Evolutionary conservation across 257 asterid species (phyloP), one percentile per base, ranked within the genome.

Genomic region (Capsicum rhomboideum): DNA sequence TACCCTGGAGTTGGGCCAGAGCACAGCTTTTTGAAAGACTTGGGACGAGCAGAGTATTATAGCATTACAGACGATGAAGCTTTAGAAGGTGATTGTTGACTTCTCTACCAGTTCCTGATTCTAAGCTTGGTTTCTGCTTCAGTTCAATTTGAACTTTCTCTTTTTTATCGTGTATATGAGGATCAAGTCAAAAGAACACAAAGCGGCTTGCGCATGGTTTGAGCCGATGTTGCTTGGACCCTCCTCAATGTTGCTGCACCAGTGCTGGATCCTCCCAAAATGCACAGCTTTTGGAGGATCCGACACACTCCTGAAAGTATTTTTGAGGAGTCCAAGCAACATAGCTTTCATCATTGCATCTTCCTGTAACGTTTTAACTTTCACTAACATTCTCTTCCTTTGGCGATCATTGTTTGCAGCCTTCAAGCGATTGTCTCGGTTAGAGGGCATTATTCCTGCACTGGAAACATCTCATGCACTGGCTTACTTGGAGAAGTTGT

Each of bases 1-100:
- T 96, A 94, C 85, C 98, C 98, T 61, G 99, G 98, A 79, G 99
- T 96, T 29, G 98, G 98, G 49, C 99, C 99, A 2, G 98, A 93
- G 89, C 99, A 96, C 81, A 96, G 99, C 87, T 96, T 96, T 84
- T 91, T 96, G 86, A 96, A 93, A 88, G 99, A 96, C 82, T 84
- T 94, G 2, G 98, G 98, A 64, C 94, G 98, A 68, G 98, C 98
- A 1, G 97, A 96, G 88, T 96, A 96, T 68, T 84, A 92, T 82
- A 91, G 96, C 84, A 87, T 93, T 87, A 96, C 98, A 1, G 98
- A 96, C 79, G 97, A 90, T 56, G 99, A 96, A 87, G 99, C 98
- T 56, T 86, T 96, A 87, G 97, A 96, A 88, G 98, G 99, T 94
- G 84, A 88, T 31, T 16, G 44, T 75, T 75, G 58, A 74, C 80